A percentile compares a stretch with the other conserved stretches of the same genome.
Evolutionary conservation across 805 yeast species (phyloP).

Genomic region (Starmerella cellae): DNA sequence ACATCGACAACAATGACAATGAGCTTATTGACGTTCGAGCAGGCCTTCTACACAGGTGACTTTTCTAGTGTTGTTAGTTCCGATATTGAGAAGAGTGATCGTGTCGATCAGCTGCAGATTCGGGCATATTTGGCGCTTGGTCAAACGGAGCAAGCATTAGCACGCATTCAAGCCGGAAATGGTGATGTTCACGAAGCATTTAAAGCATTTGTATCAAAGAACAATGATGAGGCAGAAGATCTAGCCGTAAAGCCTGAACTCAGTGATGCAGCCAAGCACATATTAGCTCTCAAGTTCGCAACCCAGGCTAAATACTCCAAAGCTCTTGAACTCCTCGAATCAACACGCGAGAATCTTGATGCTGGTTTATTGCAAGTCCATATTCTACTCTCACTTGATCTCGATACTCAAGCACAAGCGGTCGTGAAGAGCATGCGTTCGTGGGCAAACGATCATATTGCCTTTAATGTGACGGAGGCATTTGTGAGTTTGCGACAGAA

Average conservation of each 20-base stretch:
- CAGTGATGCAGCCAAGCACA: constrained; percentile 27
- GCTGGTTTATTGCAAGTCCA: constrained; percentile 29
- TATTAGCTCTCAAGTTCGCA: constrained; percentile 34
- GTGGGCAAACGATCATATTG: constrained; percentile 57
- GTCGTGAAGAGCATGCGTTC: constrained; percentile 34
- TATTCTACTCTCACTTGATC: constrained; percentile 31
- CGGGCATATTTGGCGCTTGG: constrained; percentile 31
- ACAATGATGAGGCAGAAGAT: constrained; percentile 19
- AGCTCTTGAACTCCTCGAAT: constrained; percentile 32
- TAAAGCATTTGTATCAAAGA: constrained; percentile 22
- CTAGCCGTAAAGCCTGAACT: constrained; percentile 14
- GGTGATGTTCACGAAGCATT: constrained; percentile 22
- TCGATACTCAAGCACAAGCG: constrained; percentile 35
- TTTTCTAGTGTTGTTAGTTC: constrained; percentile 26
- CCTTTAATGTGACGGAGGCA: constrained; percentile 67
- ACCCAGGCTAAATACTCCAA: constrained; percentile 32
- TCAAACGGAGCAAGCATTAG: constrained; percentile 24
- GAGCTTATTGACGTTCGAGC: constrained; percentile 25
- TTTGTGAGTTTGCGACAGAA: constrained; percentile 40
- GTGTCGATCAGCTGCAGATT: constrained; percentile 26
- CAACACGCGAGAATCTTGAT: constrained; percentile 31
- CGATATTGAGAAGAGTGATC: constrained; percentile 20
- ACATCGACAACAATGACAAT: neutral
- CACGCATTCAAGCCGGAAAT: constrained; percentile 17
- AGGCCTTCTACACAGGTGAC: constrained; percentile 33